Base-by-base conservation (phyloP, 2,329 filamentous ascomycete genomes). In the Diaporthe vaccinii region DNA sequence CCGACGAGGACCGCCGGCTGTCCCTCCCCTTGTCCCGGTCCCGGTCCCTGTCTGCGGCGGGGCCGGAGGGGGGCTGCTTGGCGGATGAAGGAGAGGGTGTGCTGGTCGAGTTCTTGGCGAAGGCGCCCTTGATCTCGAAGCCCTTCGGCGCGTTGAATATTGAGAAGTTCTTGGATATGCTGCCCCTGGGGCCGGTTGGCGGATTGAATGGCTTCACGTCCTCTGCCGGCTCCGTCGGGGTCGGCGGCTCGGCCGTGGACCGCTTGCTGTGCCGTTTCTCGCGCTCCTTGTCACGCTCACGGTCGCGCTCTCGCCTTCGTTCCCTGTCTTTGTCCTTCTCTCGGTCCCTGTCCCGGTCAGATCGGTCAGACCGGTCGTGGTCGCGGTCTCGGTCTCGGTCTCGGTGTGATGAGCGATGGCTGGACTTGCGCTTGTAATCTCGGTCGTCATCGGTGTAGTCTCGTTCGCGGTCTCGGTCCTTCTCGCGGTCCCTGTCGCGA, bases 131-230 rank as follows among this genome's bases (percentile, higher is more conserved):
- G 78, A 83, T 84, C 55, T 88, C 85, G 53, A 83, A 80, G 25
- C 80, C 80, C n/a, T 80, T 73, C 10, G 70, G 62, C 25, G 74
- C 25, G 65, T 67, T 75, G 73, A 76, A 76, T 25, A 76, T 76
- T 44, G 73, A 75, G 44, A 70, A 76, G 65, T 76, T 76, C 65
- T 76, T 76, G 69, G 75, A 76, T 53, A 76, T 76, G 69, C 75
- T 67, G 41, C 80, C 78, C 81, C 84, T 84, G 58, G 84, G 84
- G 12, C 85, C 86, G 31, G 83, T 83, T 2, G 86, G 84, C 12
- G 84, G 84, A 68, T 87, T 85, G 79, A 85, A 85, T 6, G 84
- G 84, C 71, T 86, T 85, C 78, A 85, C 84, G 5, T 82, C 80
- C 71, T 84, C 84, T 15, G 68, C 46, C 34, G 78, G 74, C 70